Conservation (phyloP, 2,329 filamentous ascomycete genomes). For the Thelonectria discophora region DNA sequence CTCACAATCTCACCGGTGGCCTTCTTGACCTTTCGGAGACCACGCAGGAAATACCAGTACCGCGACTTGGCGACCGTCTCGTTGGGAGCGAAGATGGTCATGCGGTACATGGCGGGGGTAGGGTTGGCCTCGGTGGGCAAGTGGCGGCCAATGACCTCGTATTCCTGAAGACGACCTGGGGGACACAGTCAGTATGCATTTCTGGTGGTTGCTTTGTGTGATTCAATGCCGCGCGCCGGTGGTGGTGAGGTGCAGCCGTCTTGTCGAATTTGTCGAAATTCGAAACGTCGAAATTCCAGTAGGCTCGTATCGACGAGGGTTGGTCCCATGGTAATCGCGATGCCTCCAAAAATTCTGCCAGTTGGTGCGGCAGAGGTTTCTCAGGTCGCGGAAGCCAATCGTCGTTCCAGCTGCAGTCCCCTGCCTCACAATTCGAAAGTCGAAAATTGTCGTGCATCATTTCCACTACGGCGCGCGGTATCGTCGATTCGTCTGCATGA, state of each 20-base stretch:
- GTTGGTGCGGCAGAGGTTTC: not conserved
- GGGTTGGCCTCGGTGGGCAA: constrained; percentile 97
- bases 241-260: constrained; percentile 3
- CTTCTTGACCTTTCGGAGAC: constrained; percentile 99
- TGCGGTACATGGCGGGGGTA: constrained; percentile 98
- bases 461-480: constrained; percentile 38
- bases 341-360: constrained; percentile 1
- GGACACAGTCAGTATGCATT: constrained; percentile 44
- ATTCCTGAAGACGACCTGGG: constrained; percentile 98
- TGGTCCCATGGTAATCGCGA: not conserved
- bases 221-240: constrained; percentile 19
- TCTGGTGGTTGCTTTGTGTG: constrained; percentile 4
- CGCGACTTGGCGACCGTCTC: constrained; percentile 98
- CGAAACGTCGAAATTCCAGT: constrained; percentile 12
- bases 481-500: constrained; percentile 35
- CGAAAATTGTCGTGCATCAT: constrained; percentile 36
- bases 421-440: constrained; percentile 20
- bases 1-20: constrained; percentile 98
- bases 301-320: not conserved
- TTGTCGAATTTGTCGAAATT: constrained; percentile 4
- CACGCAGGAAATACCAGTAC: constrained; percentile 99
- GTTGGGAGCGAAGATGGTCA: constrained; percentile 99
- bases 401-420: constrained; percentile 10
- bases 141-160: constrained; percentile 99
- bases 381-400: constrained; percentile 16